Evolutionary conservation across 2,329 filamentous ascomycete genomes (phyloP), one percentile per base, ranked within the genome.

Genomic region (Botrytis sinoallii): DNA sequence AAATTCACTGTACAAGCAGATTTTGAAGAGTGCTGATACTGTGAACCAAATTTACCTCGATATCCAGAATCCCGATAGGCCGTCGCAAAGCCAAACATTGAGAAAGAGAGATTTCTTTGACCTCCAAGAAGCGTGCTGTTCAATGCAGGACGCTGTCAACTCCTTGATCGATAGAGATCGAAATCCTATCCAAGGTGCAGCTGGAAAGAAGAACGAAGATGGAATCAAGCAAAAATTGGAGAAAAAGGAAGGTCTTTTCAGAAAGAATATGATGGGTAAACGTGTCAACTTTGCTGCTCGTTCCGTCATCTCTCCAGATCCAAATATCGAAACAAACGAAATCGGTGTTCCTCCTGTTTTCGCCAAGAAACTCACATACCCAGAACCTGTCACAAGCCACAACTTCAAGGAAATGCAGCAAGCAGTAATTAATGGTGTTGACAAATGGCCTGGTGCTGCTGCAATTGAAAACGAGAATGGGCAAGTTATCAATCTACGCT

Each of bases 181-280:
- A 76, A 97, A 96, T 79, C 93, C 94, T 3, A 87, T 94, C 5
- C 91, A 92, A 76, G 94, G 94, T 70, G 87, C 90, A 29, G 93
- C 94, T 42, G 93, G 91, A 22, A 91, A 92, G 79, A 88, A 91
- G 73, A 92, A 93, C 71, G 93, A 97, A 75, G 95, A 97, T 76
- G 96, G 97, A 78, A 97, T 99, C 84, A 99, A 99, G 84, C 96
- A 99, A 81, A 92, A 95, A 81, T 87, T 99, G 42, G 96, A 99
- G 84, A 99, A 99, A 87, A 99, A 99, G 84, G 97, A 99, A 81
- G 96, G 96, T 77, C 87, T 99, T 44, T 99, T 99, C 86, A 89
- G 96, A 79, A 98, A 97, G 86, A 98, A 99, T 84, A 98, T 99
- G 96, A 99, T 99, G 96, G 96, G 96, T 75, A 99, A 99, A 38